Evolutionary conservation across 306 rosid species (phyloP), one percentile per base, ranked within the genome.

Genomic region (Medicago lupulina): DNA sequence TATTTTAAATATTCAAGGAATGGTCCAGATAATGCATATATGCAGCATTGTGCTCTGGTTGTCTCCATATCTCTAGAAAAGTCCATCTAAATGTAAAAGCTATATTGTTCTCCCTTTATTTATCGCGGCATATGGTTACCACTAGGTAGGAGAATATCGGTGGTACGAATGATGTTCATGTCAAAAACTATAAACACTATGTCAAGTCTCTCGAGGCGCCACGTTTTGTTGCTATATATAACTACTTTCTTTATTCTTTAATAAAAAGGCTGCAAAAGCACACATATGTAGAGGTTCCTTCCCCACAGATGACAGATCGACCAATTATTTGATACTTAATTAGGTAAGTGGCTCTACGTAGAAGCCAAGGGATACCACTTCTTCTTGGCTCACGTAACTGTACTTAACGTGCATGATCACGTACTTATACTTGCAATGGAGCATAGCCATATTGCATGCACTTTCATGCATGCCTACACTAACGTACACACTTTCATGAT

Each of bases 41-140:
- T 55, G 38, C 7, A 34, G 61, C 60, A 54, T 16, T 9, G 28
- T 55, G 31, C 61, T 15, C n/a, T 55, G 61, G 61, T 6, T 18
- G 61, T 18, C 9, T 46, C 53, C 15, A 46, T 74, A 44, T 78
- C 50, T 68, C 38, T 23, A 49, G 77, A 71, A 41, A 82, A 69
- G 76, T 78, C 23, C 70, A 49, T 9, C 47, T 78, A 79, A 77
- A 66, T 81, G 79, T 78, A 54, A 84, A 84, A 82, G 83, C 69
- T 23, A 60, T 23, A 15, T 53, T 82, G 68, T 21, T 82, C 80
- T 59, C 75, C 6, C 21, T 60, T 68, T 17, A 0, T 17, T 53
- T 8, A 12, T 53, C 18, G 23, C 21, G 14, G 57, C 51, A 46
- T 11, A 79, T 70, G 70, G 44, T 76, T 70, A 46, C 76, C 61